These are phyloP conservation scores for Populus davidiana DNA, from an alignment of 345 rosid genomes.

Conservation along the genomic window DNA sequence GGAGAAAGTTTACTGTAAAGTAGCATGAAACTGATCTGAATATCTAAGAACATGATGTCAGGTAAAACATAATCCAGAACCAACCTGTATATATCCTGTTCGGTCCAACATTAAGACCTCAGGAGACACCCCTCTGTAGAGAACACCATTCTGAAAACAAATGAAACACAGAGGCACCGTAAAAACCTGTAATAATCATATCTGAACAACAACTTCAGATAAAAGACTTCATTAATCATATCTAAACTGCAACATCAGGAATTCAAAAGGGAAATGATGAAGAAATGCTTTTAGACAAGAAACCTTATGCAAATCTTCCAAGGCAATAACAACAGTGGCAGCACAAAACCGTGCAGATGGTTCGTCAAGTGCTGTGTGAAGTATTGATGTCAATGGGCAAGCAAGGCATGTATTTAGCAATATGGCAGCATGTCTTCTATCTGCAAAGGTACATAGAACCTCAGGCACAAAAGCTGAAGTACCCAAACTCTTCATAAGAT, in stretches of 20 bases:
- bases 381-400: constrained; percentile 77
- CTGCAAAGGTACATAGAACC: constrained; percentile 66
- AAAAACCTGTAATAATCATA: not conserved
- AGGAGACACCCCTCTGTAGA: constrained; percentile 86
- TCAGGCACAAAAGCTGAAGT: constrained; percentile 66
- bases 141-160: constrained; percentile 60
- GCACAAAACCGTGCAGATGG: constrained; percentile 67
- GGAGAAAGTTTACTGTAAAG: not conserved
- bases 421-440: constrained; percentile 61
- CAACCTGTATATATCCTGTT: constrained; percentile 76
- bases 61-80: constrained; percentile 8
- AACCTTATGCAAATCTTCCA: constrained; percentile 81
- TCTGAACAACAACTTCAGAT: not conserved
- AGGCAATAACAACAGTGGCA: constrained; percentile 66
- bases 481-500: constrained; percentile 60
- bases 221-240: not conserved
- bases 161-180: constrained; percentile 16
- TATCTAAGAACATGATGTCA: not conserved
- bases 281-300: constrained; percentile 8
- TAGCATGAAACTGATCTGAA: not conserved
- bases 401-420: constrained; percentile 68
- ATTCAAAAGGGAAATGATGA: constrained; percentile 11
- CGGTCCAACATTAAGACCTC: constrained; percentile 83
- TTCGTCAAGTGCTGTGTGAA: constrained; percentile 70
- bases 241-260: constrained; percentile 1